phyloP scores from a whole-genome alignment of 2,329 filamentous ascomycete genomes.

The Podosphaera aphanis region DNA sequence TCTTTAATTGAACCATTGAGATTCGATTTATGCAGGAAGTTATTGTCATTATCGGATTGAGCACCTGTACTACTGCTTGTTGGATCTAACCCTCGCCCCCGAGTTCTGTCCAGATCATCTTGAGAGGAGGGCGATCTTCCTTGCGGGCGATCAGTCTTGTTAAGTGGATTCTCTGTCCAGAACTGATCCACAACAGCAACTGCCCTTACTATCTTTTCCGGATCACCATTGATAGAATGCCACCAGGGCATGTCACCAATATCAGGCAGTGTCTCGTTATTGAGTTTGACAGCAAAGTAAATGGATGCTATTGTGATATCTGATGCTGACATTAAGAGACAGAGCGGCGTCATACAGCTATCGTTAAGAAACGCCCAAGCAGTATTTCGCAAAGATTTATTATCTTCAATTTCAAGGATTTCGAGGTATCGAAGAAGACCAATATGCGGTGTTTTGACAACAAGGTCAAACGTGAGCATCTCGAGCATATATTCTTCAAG shows the following conservation, averaged over 20 bases:
- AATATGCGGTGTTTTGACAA: constrained; percentile 70
- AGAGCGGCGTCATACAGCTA: constrained; percentile 61
- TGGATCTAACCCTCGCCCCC: constrained; percentile 2
- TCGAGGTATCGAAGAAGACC: constrained; percentile 62
- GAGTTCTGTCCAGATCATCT: constrained; percentile 12
- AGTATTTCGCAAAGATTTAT: constrained; percentile 61
- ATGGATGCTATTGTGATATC: constrained; percentile 70
- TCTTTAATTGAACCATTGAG: too few species aligned
- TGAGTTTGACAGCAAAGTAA: constrained; percentile 64
- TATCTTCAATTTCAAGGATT: constrained; percentile 48
- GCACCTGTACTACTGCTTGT: background rate
- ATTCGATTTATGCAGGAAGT: too few species aligned
- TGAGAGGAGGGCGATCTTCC: constrained; percentile 9
- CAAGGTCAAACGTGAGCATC: constrained; percentile 77
- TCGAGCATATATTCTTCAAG: constrained; percentile 88
- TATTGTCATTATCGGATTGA: too few species aligned
- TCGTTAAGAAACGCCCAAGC: constrained; percentile 93
- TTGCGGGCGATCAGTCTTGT: constrained; percentile 16
- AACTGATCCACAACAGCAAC: constrained; percentile 55
- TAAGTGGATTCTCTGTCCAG: constrained; percentile 37
- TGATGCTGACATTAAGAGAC: constrained; percentile 53
- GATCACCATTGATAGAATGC: constrained; percentile 49
- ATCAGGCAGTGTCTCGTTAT: constrained; percentile 45
- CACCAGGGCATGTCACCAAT: constrained; percentile 68
- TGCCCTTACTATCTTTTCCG: constrained; percentile 46